These are phyloP conservation scores for Pythium rhizo-oryzae DNA, from an alignment of 352 stramenopile species.

Conservation along the genomic window DNA sequence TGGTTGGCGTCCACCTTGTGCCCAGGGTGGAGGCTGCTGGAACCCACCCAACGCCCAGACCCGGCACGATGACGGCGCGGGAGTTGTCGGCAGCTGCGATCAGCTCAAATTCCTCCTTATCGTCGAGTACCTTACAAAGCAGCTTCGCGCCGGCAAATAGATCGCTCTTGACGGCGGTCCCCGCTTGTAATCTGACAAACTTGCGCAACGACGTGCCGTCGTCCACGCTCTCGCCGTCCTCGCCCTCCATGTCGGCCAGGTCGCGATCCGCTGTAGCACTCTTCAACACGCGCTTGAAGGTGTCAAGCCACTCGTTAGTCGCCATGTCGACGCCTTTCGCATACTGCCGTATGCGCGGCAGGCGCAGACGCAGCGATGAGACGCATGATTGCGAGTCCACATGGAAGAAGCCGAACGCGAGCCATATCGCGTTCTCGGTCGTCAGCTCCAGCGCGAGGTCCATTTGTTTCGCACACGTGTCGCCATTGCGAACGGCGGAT, in stretches of 20 bases:
- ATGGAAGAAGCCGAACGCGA: constrained; percentile 45
- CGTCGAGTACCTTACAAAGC: neutral
- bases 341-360: neutral
- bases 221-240: constrained; percentile 1
- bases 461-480: neutral
- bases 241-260: constrained; percentile 26
- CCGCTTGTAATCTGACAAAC: neutral
- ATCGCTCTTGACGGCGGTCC: neutral
- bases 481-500: constrained; percentile 3
- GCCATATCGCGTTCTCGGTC: constrained; percentile 30
- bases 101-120: neutral
- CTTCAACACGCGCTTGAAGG: constrained; percentile 13
- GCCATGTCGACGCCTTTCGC: neutral
- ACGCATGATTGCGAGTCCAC: constrained; percentile 33
- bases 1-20: neutral
- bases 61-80: neutral
- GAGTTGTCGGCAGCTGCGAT: neutral
- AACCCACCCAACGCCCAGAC: constrained; percentile 3
- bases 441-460: constrained; percentile 11
- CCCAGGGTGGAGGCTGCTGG: neutral
- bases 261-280: constrained; percentile 3
- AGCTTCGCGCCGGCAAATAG: constrained; percentile 1
- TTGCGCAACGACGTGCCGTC: neutral
- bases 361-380: constrained; percentile 28
- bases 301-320: constrained; percentile 11